A percentile compares a stretch with the other conserved stretches of the same genome.
Evolutionary conservation across 2,329 filamentous ascomycete genomes (phyloP).

Genomic region (Fragosphaeria purpurea): DNA sequence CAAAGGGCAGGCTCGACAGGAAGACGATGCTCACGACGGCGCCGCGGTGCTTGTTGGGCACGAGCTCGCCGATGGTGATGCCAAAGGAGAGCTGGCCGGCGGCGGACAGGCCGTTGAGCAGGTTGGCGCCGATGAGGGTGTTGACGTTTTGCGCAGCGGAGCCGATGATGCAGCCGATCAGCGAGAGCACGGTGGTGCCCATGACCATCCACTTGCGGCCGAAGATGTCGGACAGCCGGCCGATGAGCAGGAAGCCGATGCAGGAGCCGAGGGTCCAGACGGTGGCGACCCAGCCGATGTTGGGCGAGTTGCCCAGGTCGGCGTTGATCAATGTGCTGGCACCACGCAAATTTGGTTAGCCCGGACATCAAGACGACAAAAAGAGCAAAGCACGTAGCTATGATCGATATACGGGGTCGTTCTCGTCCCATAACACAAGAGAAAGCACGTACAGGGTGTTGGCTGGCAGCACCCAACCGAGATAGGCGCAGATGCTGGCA

Average conservation of each 20-base stretch:
- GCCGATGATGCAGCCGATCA: slow-evolving; percentile 29
- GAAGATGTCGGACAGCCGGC: slow-evolving; percentile 32
- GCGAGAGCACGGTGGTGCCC: slow-evolving; percentile 20
- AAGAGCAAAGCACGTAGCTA: no score
- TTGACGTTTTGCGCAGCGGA: slow-evolving; percentile 24
- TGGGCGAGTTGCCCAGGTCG: slow-evolving; percentile 21
- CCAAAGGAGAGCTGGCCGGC: slow-evolving; percentile 32
- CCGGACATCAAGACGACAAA: no score
- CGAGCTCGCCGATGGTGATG: slow-evolving; percentile 31
- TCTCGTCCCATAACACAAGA: no score
- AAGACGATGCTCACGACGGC: slow-evolving; percentile 28
- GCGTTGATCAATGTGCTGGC: slow-evolving; percentile 20
- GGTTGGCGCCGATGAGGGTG: slow-evolving; percentile 27
- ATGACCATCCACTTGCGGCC: slow-evolving; percentile 32
- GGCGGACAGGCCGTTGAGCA: slow-evolving; percentile 28
- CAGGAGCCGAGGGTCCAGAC: slow-evolving; percentile 29
- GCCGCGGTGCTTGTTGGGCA: slow-evolving; percentile 32
- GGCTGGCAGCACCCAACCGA: slow-evolving; percentile 26
- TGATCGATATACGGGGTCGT: no score
- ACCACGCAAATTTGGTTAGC: no score
- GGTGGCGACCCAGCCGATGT: slow-evolving; percentile 24
- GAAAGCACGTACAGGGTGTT: slow-evolving; percentile 21
- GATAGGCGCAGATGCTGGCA: slow-evolving; percentile 23
- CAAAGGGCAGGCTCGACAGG: slow-evolving; percentile 28
- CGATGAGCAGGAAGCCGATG: slow-evolving; percentile 30